Conservation (phyloP, 306 rosid species). For the barrel medic (Medicago truncatula) region DNA sequence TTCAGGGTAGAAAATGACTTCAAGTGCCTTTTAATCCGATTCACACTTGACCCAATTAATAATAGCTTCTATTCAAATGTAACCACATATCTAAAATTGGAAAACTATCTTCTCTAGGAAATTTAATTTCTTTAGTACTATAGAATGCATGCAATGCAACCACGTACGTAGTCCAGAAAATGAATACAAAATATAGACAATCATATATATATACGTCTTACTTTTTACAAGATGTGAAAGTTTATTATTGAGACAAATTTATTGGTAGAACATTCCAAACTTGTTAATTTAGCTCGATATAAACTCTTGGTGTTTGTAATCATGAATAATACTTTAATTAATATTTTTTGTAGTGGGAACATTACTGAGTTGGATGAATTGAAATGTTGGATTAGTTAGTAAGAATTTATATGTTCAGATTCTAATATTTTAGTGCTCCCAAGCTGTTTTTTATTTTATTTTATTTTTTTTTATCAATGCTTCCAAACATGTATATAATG, state of each 20-base stretch:
- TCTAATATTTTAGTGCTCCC: constrained; percentile 11
- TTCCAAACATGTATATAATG: not conserved
- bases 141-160: too few relatives aligned
- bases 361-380: constrained; percentile 12
- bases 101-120: constrained; percentile 15
- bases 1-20: constrained; percentile 41
- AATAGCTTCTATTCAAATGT: not conserved
- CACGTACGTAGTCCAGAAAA: constrained; percentile 26
- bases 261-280: constrained; percentile 19
- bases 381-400: constrained; percentile 6
- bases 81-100: not conserved
- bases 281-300: not conserved
- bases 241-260: not conserved
- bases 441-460: too few relatives aligned
- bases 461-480: too few relatives aligned
- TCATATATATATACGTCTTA: not conserved
- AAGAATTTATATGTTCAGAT: not conserved
- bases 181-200: not conserved
- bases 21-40: not conserved
- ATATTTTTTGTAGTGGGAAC: not conserved
- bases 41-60: constrained; percentile 16
- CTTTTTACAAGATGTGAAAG: not conserved
- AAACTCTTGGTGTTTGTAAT: not conserved
- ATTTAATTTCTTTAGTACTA: constrained; percentile 36
- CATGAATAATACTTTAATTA: not conserved